Percentiles rank a stretch among this genome's conserved stretches.
phyloP scores from a whole-genome alignment of 2,329 filamentous ascomycete species.

The Davidsoniella neocaledoniae region DNA sequence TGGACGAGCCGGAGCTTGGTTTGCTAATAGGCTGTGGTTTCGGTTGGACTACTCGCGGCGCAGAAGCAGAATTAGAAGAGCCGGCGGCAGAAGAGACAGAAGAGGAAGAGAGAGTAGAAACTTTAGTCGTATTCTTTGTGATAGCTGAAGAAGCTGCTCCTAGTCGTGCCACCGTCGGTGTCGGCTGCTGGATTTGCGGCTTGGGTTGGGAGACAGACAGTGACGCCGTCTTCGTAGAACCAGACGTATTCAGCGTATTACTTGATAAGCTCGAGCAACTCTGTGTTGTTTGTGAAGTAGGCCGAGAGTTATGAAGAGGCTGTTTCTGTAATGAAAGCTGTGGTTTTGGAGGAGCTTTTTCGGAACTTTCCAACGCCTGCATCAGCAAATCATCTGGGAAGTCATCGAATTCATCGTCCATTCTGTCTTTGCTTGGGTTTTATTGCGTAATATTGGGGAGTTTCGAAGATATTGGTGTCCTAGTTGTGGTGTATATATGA shows the following conservation, averaged over 20 bases:
- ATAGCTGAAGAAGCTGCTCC: background rate
- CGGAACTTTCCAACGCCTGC: constrained; percentile 11
- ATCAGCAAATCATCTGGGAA: constrained; percentile 11
- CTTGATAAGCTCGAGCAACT: background rate
- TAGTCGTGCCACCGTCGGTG: constrained; percentile 12
- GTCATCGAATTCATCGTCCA: constrained; percentile 14
- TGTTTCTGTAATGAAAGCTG: background rate
- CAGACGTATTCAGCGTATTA: too few relatives aligned
- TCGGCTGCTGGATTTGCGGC: background rate
- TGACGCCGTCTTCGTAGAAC: background rate
- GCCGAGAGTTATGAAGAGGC: background rate
- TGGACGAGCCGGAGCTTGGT: constrained; percentile 49
- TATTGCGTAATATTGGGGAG: background rate
- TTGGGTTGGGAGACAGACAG: background rate
- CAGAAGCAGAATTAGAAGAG: constrained; percentile 12
- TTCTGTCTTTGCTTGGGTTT: background rate
- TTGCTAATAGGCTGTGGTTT: constrained; percentile 71
- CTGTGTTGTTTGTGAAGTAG: constrained; percentile 12
- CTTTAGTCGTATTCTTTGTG: background rate
- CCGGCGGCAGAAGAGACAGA: too few relatives aligned
- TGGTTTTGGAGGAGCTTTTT: constrained; percentile 5
- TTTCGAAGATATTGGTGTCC: background rate
- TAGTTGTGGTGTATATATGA: constrained; percentile 64
- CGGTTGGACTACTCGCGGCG: constrained; percentile 58
- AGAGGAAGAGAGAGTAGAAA: too few relatives aligned